These are phyloP conservation scores for Syncephalastrum contaminatum DNA, from an alignment of 371 early-diverging fungal genomes.

Conservation along the genomic window DNA sequence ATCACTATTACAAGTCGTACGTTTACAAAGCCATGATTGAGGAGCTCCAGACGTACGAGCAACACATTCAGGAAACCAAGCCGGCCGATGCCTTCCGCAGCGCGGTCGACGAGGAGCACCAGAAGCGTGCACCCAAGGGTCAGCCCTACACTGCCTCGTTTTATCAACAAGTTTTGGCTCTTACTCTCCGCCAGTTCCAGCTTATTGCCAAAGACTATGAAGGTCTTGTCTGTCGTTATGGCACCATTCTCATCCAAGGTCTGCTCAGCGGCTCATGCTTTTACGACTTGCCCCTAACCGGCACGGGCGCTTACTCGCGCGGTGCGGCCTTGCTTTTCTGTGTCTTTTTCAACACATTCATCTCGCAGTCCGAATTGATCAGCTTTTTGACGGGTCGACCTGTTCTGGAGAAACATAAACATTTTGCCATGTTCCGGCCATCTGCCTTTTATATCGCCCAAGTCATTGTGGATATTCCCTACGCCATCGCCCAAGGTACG, in stretches of 20 bases:
- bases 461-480: conserved; percentile 38
- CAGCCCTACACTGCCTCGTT: conserved; percentile 63
- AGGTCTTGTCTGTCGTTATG: conserved; percentile 55
- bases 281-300: conserved; percentile 47
- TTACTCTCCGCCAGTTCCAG: conserved; percentile 59
- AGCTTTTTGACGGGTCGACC: conserved; percentile 52
- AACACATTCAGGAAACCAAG: conserved; percentile 17
- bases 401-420: conserved; percentile 65
- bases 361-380: conserved; percentile 49
- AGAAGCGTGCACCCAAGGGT: conserved; percentile 48
- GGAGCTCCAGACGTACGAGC: conserved; percentile 37
- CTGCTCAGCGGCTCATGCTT: conserved; percentile 68
- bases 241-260: conserved; percentile 57
- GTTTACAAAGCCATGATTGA: conserved; percentile 31
- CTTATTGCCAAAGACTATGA: conserved; percentile 47
- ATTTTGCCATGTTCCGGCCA: conserved; percentile 63
- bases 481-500: conserved; percentile 34
- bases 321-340: conserved; percentile 67
- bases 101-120: conserved; percentile 49
- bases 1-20: conserved; percentile 34
- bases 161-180: conserved; percentile 53
- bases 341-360: conserved; percentile 51
- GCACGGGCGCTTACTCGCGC: conserved; percentile 64
- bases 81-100: conserved; percentile 48
- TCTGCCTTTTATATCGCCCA: conserved; percentile 59